Base-by-base conservation (phyloP, 2,329 filamentous ascomycete species). In the Diatrype stigma region DNA sequence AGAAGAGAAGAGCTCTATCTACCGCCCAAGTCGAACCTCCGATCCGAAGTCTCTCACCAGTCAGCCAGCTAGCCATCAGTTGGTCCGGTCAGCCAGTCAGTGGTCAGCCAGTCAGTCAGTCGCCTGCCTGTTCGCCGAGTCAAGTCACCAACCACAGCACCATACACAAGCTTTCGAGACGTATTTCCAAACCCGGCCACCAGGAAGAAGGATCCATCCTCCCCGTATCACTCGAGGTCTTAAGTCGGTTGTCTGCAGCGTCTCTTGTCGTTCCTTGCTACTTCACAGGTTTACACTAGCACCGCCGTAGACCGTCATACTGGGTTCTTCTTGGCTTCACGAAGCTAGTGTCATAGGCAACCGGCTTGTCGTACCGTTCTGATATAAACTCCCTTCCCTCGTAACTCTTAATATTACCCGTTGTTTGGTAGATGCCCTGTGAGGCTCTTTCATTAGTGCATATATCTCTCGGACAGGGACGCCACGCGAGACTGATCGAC, bases 271-370 rank as follows among this genome's bases (percentile, higher is more conserved):
- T 68, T 66, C 69, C 66, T 68, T 67, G 68, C 69, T 68, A 71
- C 62, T 55, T 61, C 62, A 59, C 67, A 70, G 66, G 66, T 63
- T 63, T 59, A 67, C 66, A 71, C 69, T 69, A 70, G 62, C 72
- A 74, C 68, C 70, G 69, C 73, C 70, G 71, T 70, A 76, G 75
- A 71, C 66, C 65, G 76, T 79, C 72, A 70, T 63, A 78, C 76
- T 68, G 65, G 65, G 66, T 63, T 65, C 67, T 63, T 65, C 67
- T 42, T 57, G 70, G 70, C 68, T 71, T 67, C 70, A 69, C 70
- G 72, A 64, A 71, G 64, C 68, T 63, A 73, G 74, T 78, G 73
- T 73, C 70, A 75, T 75, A 66, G 70, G 73, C 72, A 73, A 74
- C 70, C 72, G 73, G 73, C 73, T 73, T 72, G 76, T 79, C 73